Percentiles rank a stretch among this genome's conserved stretches.
These are phyloP conservation scores for Escallonia herrerae DNA, from an alignment of 129 eudicot species.

Conservation along the genomic window DNA sequence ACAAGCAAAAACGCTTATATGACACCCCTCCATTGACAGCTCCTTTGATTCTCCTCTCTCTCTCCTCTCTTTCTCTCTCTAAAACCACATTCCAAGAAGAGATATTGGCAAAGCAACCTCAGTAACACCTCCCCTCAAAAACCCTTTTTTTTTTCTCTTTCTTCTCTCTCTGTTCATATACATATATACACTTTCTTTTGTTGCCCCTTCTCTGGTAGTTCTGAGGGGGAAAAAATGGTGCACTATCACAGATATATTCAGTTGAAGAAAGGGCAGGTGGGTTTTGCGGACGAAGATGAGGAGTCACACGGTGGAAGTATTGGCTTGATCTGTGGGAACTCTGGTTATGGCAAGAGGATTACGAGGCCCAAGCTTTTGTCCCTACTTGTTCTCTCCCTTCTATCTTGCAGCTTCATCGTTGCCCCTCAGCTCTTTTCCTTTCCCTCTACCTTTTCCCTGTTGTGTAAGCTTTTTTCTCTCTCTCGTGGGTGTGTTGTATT, in stretches of 20 bases:
- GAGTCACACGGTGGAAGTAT: constrained; percentile 17
- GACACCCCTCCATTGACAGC: constrained; percentile 10
- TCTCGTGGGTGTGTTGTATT: constrained; percentile 1
- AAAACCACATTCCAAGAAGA: not conserved
- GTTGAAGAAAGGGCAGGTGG: constrained; percentile 28
- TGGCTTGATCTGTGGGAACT: constrained; percentile 23
- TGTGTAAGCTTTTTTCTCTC: constrained; percentile 30
- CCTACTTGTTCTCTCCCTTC: constrained; percentile 42
- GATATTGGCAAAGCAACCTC: not conserved
- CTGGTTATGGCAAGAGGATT: constrained; percentile 33
- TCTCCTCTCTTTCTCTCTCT: not conserved
- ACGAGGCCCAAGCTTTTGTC: constrained; percentile 52
- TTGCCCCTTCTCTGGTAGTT: not conserved
- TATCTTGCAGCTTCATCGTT: constrained; percentile 58
- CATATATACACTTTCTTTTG: not conserved
- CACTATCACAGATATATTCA: constrained; percentile 35
- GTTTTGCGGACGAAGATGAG: constrained; percentile 38
- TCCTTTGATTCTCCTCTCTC: constrained; percentile 9
- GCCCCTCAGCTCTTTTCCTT: constrained; percentile 40
- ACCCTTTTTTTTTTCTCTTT: not conserved
- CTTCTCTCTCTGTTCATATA: constrained; percentile 1
- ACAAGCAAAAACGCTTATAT: not conserved
- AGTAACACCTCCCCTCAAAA: not conserved
- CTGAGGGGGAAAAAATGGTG: constrained; percentile 25
- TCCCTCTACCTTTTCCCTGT: constrained; percentile 37